phyloP scores from a whole-genome alignment of 805 yeast species.

The Cyberlindnera maritima region DNA sequence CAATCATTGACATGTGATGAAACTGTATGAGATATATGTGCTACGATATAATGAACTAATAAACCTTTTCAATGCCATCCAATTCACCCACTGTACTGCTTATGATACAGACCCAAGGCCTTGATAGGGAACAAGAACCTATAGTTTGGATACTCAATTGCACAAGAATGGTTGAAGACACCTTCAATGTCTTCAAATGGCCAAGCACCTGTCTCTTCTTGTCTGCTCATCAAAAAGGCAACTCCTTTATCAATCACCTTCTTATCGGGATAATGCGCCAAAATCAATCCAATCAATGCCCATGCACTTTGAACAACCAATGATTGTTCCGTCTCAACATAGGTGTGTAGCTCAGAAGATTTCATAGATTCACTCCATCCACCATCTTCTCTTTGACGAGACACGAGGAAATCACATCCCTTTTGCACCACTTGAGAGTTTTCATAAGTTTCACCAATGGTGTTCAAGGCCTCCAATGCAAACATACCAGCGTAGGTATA shows the following conservation, averaged over 20 bases:
- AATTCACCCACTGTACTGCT: constrained; percentile 6
- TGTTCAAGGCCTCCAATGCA: constrained; percentile 86
- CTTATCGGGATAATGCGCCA: constrained; percentile 77
- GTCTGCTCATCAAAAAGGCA: constrained; percentile 59
- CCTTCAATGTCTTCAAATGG: constrained; percentile 85
- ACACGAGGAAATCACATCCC: constrained; percentile 83
- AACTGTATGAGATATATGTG: neutral
- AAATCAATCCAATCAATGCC: constrained; percentile 78
- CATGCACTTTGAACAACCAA: constrained; percentile 89
- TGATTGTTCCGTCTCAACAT: constrained; percentile 62
- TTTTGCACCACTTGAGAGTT: constrained; percentile 59
- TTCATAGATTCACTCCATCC: constrained; percentile 98
- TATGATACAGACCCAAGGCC: constrained; percentile 74
- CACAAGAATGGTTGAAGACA: constrained; percentile 91
- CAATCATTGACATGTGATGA: constrained; percentile 3
- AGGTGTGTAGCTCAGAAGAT: constrained; percentile 75
- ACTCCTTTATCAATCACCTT: constrained; percentile 63
- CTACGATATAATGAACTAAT: neutral
- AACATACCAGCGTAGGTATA: constrained; percentile 96
- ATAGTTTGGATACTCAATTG: constrained; percentile 94
- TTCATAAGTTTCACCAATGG: constrained; percentile 60
- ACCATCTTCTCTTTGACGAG: constrained; percentile 80
- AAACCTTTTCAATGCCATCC: neutral
- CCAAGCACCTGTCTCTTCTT: constrained; percentile 80
- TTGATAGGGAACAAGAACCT: constrained; percentile 86